Evolutionary conservation across 2,329 filamentous ascomycete genomes (phyloP), one percentile per base, ranked within the genome.

Genomic region (Nigrograna mackinnonii): DNA sequence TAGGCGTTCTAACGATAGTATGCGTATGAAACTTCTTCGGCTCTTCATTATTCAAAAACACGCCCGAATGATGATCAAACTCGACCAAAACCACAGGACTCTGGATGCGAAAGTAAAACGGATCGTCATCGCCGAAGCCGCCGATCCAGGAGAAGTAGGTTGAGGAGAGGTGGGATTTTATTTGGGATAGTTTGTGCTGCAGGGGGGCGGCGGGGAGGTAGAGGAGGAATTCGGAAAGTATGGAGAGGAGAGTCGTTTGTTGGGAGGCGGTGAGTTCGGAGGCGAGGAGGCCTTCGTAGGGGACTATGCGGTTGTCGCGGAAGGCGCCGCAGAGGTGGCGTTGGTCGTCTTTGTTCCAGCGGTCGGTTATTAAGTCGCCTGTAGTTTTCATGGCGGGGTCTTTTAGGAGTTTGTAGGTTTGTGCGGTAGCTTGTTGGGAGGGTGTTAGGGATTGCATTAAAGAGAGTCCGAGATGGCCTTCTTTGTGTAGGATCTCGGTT

Each of bases 101-200:
- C 66, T 92, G 87, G 3, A 92, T 78, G 0, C 88, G 78, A 57
- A 84, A 92, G 66, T 91, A 92, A 57, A 89, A 92, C 0, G 87
- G 74, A 61, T 91, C 86, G 0, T 79, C 68, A 38, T 87, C 75
- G 0, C 75, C 80, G 46, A 73, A 87, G 0, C 80, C 82, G 4
- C 88, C 88, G 40, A 91, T 91, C 86, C 88, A 92, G 60, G 79
- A 81, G 60, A 89, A 91, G 58, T 88, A 87, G 4, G 87, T 91
- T 72, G 91, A 85, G n/a, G 69, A 56, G 42, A 86, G 81, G 62
- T 80, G 78, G 3, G 64, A 58, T 37, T 75, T 72, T 35, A 84
- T 74, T 28, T 83, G 74, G 1, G 72, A 66, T 1, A 89, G 62
- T 13, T 81, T 79, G 4, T 79, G 60, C 36, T 74, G 57, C 2